These are phyloP conservation scores for Calonectria naviculata DNA, from an alignment of 2,329 filamentous ascomycete genomes.

Conservation along the genomic window DNA sequence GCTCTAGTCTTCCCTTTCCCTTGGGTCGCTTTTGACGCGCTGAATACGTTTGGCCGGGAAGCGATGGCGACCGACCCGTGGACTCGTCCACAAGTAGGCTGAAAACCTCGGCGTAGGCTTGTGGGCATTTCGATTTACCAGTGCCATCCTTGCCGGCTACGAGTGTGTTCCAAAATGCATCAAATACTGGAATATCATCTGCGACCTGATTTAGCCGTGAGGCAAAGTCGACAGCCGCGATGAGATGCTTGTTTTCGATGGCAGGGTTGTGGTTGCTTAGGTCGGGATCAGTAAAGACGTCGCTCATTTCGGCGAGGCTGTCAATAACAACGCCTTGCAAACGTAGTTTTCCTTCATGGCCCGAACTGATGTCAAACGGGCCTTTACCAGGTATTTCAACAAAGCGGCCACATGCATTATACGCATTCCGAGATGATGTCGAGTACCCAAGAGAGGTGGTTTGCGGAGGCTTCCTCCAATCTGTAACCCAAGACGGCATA, in stretches of 20 bases:
- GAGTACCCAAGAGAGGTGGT: background rate
- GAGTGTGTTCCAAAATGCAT: background rate
- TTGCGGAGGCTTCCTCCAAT: background rate
- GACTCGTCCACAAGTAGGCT: background rate
- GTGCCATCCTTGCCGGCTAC: background rate
- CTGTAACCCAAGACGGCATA: background rate
- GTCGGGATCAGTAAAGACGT: background rate
- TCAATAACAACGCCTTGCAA: background rate
- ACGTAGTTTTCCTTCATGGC: background rate
- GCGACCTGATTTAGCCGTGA: background rate
- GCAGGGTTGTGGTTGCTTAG: background rate
- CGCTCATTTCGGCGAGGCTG: background rate
- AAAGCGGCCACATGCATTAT: background rate
- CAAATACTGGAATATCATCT: background rate
- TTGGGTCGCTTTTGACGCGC: background rate
- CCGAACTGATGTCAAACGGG: background rate
- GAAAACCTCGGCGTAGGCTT: background rate
- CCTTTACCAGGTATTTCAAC: background rate
- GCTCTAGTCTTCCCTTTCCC: background rate
- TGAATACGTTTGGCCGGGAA: background rate
- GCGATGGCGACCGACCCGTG: background rate
- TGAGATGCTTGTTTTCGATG: background rate
- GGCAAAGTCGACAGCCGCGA: background rate
- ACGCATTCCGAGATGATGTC: background rate
- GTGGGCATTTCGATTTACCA: background rate